Conservation (phyloP, 805 yeast genomes). For the Lipomyces spencermartinsiae region DNA sequence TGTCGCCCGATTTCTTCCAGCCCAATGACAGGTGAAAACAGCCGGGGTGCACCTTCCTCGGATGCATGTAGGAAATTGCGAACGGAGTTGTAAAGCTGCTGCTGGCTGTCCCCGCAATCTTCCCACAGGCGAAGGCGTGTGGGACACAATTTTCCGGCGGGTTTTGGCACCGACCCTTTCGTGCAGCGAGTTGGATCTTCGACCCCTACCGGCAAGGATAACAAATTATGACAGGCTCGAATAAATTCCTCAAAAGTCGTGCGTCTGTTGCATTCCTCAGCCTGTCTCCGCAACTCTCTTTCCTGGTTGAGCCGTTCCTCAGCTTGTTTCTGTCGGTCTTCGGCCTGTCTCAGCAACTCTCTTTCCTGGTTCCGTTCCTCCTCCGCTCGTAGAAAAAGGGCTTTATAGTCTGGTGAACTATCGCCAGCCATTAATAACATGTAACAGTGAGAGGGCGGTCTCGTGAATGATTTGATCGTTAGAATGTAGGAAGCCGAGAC, state of each 20-base stretch:
- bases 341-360: not conserved
- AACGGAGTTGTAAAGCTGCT: conserved; percentile 2
- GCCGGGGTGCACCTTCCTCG: not conserved
- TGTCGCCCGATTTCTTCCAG: not conserved
- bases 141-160: not conserved
- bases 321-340: no score
- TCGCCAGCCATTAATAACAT: not conserved
- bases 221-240: not conserved
- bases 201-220: not conserved
- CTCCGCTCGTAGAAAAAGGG: not conserved
- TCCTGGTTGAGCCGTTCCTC: not conserved
- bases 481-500: no score
- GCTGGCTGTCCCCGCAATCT: not conserved
- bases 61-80: not conserved
- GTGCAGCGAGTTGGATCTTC: not conserved
- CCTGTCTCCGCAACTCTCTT: not conserved
- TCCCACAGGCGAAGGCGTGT: not conserved
- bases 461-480: no score
- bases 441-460: not conserved
- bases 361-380: not conserved
- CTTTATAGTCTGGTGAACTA: not conserved
- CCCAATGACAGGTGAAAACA: not conserved
- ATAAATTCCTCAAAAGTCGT: no score
- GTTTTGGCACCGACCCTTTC: not conserved
- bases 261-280: not conserved